A percentile compares a stretch with the other conserved stretches of the same genome.
Evolutionary conservation across 192 early-diverging fungal genomes (phyloP).

Genomic region (Coemansia sp.): DNA sequence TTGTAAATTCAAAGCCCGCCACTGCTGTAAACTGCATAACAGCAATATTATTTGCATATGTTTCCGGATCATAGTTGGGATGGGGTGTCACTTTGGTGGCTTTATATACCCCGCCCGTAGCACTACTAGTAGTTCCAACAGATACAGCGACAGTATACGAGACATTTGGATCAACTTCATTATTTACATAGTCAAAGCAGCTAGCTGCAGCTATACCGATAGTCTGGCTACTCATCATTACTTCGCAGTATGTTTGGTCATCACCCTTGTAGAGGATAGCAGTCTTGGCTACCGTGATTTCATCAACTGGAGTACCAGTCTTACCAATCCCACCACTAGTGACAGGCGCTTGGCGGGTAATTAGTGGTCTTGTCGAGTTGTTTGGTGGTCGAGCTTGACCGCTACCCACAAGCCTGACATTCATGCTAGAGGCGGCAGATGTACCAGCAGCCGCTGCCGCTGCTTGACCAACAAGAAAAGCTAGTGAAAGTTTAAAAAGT

Average conservation of each 20-base stretch:
- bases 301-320: background rate
- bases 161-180: background rate
- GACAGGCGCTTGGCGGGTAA: background rate
- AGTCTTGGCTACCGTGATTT: background rate
- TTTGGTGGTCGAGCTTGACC: background rate
- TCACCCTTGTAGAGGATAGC: conserved; percentile 2
- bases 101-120: background rate
- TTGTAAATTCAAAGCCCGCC: background rate
- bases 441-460: background rate
- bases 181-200: conserved; percentile 19
- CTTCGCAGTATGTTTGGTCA: conserved; percentile 13
- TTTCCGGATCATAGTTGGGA: conserved; percentile 19
- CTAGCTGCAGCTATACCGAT: conserved; percentile 26
- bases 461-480: background rate
- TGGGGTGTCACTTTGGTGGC: conserved; percentile 11
- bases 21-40: conserved; percentile 6
- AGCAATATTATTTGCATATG: conserved; percentile 37
- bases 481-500: background rate
- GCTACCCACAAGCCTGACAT: background rate
- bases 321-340: background rate
- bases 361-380: background rate
- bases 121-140: background rate
- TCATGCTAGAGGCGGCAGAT: background rate
- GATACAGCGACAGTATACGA: conserved; percentile 1
- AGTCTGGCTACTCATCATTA: conserved; percentile 14